Conservation (phyloP, 2,329 filamentous ascomycete genomes). For the Gnomoniopsis sp. region DNA sequence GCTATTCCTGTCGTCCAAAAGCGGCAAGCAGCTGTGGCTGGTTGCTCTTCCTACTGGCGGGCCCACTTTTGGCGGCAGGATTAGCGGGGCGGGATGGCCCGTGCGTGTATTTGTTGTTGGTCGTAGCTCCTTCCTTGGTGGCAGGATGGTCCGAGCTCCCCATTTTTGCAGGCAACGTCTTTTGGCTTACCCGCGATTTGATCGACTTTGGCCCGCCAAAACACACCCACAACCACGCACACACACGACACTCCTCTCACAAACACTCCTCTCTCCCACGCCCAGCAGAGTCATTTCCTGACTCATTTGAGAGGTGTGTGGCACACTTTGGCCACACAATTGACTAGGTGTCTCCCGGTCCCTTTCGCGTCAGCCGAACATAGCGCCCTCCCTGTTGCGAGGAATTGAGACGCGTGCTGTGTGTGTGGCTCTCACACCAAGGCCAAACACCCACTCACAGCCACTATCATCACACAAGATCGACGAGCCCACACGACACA, state of each 20-base stretch:
- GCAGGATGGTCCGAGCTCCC: not conserved
- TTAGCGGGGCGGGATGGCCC: constrained; percentile 18
- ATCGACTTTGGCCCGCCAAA: not conserved
- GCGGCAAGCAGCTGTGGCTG: not conserved
- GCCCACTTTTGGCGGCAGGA: not conserved
- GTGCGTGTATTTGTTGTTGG: constrained; percentile 30
- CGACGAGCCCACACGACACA: not conserved
- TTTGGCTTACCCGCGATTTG: constrained; percentile 13
- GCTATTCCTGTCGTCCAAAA: not conserved
- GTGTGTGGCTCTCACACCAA: not conserved
- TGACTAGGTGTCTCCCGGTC: not conserved
- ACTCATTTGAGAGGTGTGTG: not conserved
- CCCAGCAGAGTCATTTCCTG: not conserved
- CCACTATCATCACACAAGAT: not conserved
- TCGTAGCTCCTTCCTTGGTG: constrained; percentile 19
- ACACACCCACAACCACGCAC: not conserved
- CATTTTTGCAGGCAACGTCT: not conserved
- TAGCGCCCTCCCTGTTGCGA: constrained; percentile 3
- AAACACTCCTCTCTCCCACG: constrained; percentile 1
- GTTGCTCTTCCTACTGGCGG: constrained; percentile 17
- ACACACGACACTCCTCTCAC: constrained; percentile 5
- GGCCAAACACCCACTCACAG: not conserved
- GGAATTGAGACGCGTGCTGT: constrained; percentile 14
- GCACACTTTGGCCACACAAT: constrained; percentile 4
- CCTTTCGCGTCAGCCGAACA: constrained; percentile 3